phyloP scores from a whole-genome alignment of 2,329 filamentous ascomycete genomes.

The Diaporthe citriasiana region DNA sequence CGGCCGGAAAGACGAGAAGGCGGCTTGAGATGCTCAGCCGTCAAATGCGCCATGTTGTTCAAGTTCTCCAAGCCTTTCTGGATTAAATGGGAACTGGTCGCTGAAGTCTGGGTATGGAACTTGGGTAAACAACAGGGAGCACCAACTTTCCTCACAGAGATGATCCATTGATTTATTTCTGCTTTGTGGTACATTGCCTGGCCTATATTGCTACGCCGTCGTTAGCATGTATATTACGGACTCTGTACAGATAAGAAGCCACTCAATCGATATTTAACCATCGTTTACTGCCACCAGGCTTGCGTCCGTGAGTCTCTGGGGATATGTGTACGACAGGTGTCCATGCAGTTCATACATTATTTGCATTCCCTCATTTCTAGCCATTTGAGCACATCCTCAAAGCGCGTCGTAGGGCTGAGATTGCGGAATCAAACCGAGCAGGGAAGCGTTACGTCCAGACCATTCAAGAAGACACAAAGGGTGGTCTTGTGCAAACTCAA shows the following conservation, averaged over 20 bases:
- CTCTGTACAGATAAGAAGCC: neutral
- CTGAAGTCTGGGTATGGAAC: neutral
- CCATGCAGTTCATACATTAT: too few species aligned
- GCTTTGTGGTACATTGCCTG: neutral
- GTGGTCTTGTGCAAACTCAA: too few species aligned
- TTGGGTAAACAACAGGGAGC: neutral
- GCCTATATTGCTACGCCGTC: neutral
- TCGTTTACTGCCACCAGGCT: neutral
- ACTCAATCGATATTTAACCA: neutral
- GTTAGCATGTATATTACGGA: neutral
- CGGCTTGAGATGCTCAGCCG: neutral
- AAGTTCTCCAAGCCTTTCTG: neutral
- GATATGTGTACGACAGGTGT: too few species aligned
- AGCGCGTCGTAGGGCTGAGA: too few species aligned
- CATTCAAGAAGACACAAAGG: too few species aligned
- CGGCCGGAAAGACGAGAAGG: neutral
- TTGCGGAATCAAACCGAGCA: too few species aligned
- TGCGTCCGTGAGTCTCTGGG: too few species aligned
- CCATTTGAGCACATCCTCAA: too few species aligned
- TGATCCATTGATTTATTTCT: neutral
- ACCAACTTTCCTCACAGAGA: neutral
- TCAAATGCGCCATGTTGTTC: neutral
- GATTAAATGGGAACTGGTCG: neutral
- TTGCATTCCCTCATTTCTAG: too few species aligned
- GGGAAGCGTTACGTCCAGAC: too few species aligned